A percentile compares a stretch with the other conserved stretches of the same genome.
Conservation (phyloP, 257 asterid genomes). For the Solanum paucissectum region DNA sequence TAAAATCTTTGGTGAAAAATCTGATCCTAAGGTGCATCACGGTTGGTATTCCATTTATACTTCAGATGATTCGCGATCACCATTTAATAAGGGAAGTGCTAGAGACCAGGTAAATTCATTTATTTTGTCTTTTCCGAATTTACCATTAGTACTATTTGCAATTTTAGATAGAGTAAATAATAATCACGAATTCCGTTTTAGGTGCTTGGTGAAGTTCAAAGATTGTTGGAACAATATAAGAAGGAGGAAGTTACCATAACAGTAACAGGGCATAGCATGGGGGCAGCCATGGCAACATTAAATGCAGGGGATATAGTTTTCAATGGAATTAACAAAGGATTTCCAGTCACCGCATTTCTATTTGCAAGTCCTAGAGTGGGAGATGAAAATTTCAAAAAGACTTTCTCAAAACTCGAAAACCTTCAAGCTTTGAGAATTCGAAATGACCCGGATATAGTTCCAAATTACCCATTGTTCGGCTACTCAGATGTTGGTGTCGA, state of each 20-base stretch:
- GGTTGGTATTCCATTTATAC: slow-evolving; percentile 30
- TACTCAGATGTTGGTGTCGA: slow-evolving; percentile 14
- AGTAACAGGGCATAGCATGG: slow-evolving; percentile 56
- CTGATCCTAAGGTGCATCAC: slow-evolving; percentile 6
- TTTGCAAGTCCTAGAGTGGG: slow-evolving; percentile 42
- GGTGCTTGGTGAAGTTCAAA: slow-evolving; percentile 33
- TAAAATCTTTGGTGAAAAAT: slow-evolving; percentile 13
- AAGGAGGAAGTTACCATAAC: slow-evolving; percentile 53
- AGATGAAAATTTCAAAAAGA: slow-evolving; percentile 7
- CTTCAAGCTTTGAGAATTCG: slow-evolving; percentile 23
- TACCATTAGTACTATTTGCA: neutral
- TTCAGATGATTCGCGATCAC: slow-evolving; percentile 5
- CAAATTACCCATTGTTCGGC: slow-evolving; percentile 17
- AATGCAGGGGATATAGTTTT: slow-evolving; percentile 46
- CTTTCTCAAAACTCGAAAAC: neutral
- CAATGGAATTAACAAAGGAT: slow-evolving; percentile 25
- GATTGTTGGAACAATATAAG: slow-evolving; percentile 21
- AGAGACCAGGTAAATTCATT: slow-evolving; percentile 23
- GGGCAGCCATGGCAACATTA: slow-evolving; percentile 40
- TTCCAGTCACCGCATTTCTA: slow-evolving; percentile 33
- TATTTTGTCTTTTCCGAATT: neutral
- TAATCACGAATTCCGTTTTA: neutral
- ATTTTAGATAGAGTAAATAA: neutral
- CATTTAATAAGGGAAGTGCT: slow-evolving; percentile 20
- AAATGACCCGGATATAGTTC: slow-evolving; percentile 26